Evolutionary conservation across 495 filamentous ascomycete species (phyloP).

Genomic region (Hamigera avellanea): DNA sequence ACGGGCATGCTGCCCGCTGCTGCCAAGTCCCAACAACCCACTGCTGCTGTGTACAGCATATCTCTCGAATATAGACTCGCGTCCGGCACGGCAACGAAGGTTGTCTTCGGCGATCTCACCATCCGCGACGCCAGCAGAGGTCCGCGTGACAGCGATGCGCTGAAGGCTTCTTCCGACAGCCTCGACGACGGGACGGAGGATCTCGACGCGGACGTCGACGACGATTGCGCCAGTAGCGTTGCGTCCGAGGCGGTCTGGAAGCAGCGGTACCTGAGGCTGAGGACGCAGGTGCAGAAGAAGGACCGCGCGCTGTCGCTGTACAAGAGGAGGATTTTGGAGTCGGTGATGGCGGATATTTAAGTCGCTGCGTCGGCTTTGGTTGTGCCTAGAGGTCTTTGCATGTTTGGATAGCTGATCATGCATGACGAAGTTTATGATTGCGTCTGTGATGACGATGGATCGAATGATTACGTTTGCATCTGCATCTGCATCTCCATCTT

Average conservation of each 20-base stretch:
- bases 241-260: slow-evolving; percentile 29
- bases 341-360: slow-evolving; percentile 41
- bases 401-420: no score
- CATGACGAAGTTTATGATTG: no score
- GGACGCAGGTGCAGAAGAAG: slow-evolving; percentile 38
- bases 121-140: slow-evolving; percentile 5
- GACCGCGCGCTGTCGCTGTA: slow-evolving; percentile 38
- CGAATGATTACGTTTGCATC: no score
- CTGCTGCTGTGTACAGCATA: slow-evolving; percentile 12
- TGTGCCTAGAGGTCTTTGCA: no score
- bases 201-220: slow-evolving; percentile 20
- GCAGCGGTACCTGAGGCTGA: slow-evolving; percentile 33
- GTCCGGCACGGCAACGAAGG: slow-evolving; percentile 17
- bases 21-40: no score
- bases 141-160: slow-evolving; percentile 5
- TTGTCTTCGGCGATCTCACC: slow-evolving; percentile 16
- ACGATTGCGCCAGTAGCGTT: slow-evolving; percentile 13
- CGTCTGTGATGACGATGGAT: no score
- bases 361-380: no score
- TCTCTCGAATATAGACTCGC: slow-evolving; percentile 21
- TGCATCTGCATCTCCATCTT: no score
- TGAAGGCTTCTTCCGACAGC: slow-evolving; percentile 1
- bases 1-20: no score
- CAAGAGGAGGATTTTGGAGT: slow-evolving; percentile 44
- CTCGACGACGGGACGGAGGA: slow-evolving; percentile 10